Evolutionary conservation across 768 basidiomycete genomes (phyloP), one percentile per base, ranked within the genome.

Genomic region (Mycena haematopus): DNA sequence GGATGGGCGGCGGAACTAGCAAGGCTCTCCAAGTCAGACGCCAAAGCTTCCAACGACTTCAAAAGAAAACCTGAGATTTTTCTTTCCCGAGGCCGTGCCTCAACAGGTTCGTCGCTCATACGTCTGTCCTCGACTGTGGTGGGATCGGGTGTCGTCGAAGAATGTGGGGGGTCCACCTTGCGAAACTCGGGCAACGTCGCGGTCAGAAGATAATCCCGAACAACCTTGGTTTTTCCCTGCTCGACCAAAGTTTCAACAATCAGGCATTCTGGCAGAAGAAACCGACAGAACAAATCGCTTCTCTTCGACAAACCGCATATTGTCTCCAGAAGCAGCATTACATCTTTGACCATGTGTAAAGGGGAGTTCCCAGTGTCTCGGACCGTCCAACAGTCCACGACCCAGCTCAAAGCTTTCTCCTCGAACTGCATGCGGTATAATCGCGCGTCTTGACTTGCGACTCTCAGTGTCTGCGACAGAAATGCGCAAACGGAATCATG

Each of bases 401-500:
- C 75, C 95, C 96, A 97, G 55, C 78, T 82, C 17, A 95, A 72
- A 4, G 92, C 88, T 71, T 93, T 93, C 71, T 94, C 93, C 72
- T 93, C 90, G n/a, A 96, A 77, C 29, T 88, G 88, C 83, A 95
- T 84, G 17, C 90, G 85, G 75, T 93, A 93, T 17, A 98, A 76
- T 21, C 90, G 84, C 60, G 91, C 89, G 70, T 99, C 95, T 70
- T 90, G 88, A 60, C 84, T 87, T 0, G 93, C 88, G 24, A 93
- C 78, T 19, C 79, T 81, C 50, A 98, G 78, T 58, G 86, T 89
- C 27, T 84, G 78, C 6, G 84, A 77, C 49, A 98, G 79, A 71
- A 99, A 94, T 59, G 80, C 79, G 78, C 96, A 97, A 40, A 96
- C 93, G 1, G 96, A 88, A 71, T 99, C 97, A 69, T 84, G 91